phyloP scores from a whole-genome alignment of 495 filamentous ascomycete species.

The Pseudevernia furfuracea region DNA sequence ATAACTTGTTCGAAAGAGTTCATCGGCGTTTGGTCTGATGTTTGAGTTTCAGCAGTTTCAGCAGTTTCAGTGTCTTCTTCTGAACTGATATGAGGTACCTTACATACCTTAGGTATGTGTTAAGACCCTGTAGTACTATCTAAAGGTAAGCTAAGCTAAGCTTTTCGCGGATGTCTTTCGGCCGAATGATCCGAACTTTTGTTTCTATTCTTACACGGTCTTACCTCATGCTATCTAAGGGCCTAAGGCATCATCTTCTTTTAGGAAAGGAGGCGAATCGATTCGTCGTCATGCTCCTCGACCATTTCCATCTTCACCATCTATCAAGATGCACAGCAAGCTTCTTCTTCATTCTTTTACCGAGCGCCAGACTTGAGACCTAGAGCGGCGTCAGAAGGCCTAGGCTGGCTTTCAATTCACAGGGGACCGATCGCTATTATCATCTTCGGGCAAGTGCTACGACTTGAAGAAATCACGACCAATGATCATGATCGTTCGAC shows the following conservation, averaged over 20 bases:
- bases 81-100: too few relatives aligned
- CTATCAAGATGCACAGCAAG: background rate
- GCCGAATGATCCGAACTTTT: background rate
- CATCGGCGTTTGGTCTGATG: too few relatives aligned
- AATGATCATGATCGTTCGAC: background rate
- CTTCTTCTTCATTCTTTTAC: background rate
- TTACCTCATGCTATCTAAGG: too few relatives aligned
- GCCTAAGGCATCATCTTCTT: background rate
- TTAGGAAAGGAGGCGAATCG: background rate
- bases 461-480: background rate
- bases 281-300: background rate
- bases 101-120: too few relatives aligned
- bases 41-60: too few relatives aligned
- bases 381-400: background rate
- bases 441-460: background rate
- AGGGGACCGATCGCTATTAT: background rate
- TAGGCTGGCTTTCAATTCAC: background rate
- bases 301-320: background rate
- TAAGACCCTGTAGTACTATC: too few relatives aligned
- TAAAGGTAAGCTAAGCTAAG: too few relatives aligned
- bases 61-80: too few relatives aligned
- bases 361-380: background rate
- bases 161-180: background rate
- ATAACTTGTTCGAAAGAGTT: too few relatives aligned
- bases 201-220: background rate